phyloP scores from a whole-genome alignment of 164 flowering plant genomes.

The Amborella trichopoda region DNA sequence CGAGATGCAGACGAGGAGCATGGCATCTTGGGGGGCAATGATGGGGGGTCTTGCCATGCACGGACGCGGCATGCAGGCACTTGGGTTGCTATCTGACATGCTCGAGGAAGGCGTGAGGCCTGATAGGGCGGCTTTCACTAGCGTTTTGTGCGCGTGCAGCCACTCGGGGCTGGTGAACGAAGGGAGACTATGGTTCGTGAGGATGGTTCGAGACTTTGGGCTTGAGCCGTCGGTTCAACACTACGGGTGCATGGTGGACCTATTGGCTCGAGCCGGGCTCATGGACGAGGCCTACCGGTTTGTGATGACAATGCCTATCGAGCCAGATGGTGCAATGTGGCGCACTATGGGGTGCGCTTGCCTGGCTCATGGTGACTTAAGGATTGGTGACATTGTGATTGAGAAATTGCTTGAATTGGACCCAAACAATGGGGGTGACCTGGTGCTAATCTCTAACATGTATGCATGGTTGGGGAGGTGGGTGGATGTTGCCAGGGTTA shows the following conservation, averaged over 20 bases:
- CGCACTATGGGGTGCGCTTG: conserved; percentile 10
- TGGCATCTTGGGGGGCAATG: conserved; percentile 17
- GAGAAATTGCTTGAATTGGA: background rate
- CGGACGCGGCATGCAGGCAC: conserved; percentile 8
- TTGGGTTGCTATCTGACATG: conserved; percentile 8
- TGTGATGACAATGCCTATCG: conserved; percentile 7
- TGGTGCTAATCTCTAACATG: conserved; percentile 9
- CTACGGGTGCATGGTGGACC: conserved; percentile 18
- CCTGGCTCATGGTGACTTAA: conserved; percentile 4
- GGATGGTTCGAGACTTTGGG: conserved; percentile 6
- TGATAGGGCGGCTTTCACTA: conserved; percentile 12
- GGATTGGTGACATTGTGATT: conserved; percentile 3
- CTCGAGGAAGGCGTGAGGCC: conserved; percentile 6
- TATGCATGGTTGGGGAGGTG: conserved; percentile 2
- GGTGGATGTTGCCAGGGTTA: conserved; percentile 1
- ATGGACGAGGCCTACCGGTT: conserved; percentile 10
- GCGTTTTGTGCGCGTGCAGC: conserved; percentile 13
- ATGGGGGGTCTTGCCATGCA: conserved; percentile 13
- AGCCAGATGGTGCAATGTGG: conserved; percentile 14
- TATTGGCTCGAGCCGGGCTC: conserved; percentile 9
- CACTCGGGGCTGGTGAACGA: conserved; percentile 12
- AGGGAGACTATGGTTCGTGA: conserved; percentile 8
- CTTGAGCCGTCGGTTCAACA: conserved; percentile 12
- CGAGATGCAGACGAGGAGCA: conserved; percentile 8
- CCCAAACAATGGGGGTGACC: conserved; percentile 9